These are phyloP conservation scores for Penicillium verhagenii DNA, from an alignment of 495 filamentous ascomycete genomes.

Conservation along the genomic window DNA sequence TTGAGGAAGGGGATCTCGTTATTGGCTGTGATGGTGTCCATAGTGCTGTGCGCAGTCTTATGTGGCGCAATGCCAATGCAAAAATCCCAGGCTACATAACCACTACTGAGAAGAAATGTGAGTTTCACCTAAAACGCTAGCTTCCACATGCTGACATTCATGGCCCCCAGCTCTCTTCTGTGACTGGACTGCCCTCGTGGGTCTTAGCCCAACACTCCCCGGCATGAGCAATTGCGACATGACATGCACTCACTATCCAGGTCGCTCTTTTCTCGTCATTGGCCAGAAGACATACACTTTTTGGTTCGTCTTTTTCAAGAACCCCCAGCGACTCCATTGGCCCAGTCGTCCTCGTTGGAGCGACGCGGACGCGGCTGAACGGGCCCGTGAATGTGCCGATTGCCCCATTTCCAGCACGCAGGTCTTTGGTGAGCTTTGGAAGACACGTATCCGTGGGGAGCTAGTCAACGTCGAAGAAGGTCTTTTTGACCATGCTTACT, in stretches of 20 bases:
- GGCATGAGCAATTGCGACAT: not conserved
- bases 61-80: constrained; percentile 7
- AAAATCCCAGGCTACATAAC: not conserved
- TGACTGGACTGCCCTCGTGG: not conserved
- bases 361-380: not conserved
- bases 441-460: not conserved
- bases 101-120: not conserved
- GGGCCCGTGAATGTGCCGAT: not conserved
- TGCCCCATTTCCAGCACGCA: not conserved
- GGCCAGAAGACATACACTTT: not conserved
- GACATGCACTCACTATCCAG: not conserved
- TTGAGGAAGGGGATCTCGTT: constrained; percentile 41
- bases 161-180: not conserved
- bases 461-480: constrained; percentile 2
- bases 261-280: not conserved
- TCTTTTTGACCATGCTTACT: not conserved
- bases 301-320: not conserved
- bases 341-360: not conserved
- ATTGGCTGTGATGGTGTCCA: constrained; percentile 48
- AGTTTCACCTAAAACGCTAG: not conserved
- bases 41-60: constrained; percentile 3
- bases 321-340: not conserved
- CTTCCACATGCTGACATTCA: not conserved
- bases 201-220: not conserved
- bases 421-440: not conserved